Evolutionary conservation across 2,329 filamentous ascomycete species (phyloP), one percentile per base, ranked within the genome.

Genomic region (Aspergillus fijiensis): DNA sequence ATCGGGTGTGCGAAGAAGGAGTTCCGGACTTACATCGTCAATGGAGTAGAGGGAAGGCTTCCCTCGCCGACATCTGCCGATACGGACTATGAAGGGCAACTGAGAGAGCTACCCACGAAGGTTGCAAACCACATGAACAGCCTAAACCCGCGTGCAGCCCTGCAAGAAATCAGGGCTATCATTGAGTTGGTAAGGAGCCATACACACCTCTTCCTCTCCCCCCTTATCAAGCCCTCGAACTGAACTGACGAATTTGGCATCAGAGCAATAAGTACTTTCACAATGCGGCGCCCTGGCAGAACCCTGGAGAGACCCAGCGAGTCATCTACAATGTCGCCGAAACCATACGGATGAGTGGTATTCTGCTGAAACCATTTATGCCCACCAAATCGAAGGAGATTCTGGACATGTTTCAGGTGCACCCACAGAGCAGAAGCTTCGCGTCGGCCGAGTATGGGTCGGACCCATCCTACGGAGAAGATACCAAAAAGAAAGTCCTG

Each of bases 311-410:
- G 2, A 77, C 88, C 16, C 79, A 88, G 64, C 80, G 82, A 66
- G 82, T 84, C 42, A 81, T 99, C 29, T 97, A 86, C 73, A 82
- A 89, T 49, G 81, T 83, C 49, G 85, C 88, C 9, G 95, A 99
- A 76, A 85, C 89, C 4, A 74, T 97, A 51, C 89, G 95, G 42
- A 85, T 97, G 25, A 81, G 83, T 0, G 91, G 88, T 14, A 96
- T 99, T 67, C 80, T 98, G 51, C 79, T 99, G 49, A 93, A 96
- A 74, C 92, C 95, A 1, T 91, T 93, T 70, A 96, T 99, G 84
- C 95, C 95, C 0, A 81, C 79, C 47, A 96, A 96, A 75, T 85
- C 91, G 51, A 76, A 77, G 11, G 79, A 85, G 65, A 76, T 97
- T 33, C 83, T 99, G 0, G 89, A 96, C 72, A 84, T 89, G 69